A percentile compares a stretch with the other conserved stretches of the same genome.
Conservation (phyloP, 768 basidiomycete species). For the Tylopilus felleus region DNA sequence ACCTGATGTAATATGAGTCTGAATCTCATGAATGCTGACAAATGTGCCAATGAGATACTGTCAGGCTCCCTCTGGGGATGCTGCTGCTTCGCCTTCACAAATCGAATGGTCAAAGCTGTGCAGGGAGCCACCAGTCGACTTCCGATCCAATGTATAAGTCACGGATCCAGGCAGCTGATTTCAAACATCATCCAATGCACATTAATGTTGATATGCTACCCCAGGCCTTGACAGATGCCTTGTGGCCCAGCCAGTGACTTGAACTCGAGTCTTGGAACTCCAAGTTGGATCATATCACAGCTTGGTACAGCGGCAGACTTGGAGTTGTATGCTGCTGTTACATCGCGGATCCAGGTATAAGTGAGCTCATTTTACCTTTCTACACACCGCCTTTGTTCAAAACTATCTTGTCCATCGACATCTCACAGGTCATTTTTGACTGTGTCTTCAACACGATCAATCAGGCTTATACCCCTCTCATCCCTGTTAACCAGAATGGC, state of each 20-base stretch:
- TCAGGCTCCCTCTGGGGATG: no score
- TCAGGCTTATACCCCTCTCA: conserved; percentile 91
- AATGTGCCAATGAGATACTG: no score
- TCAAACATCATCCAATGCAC: no score
- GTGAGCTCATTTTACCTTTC: conserved; percentile 35
- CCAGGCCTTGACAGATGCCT: no score
- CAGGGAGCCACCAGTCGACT: background rate
- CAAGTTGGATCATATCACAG: conserved; percentile 40
- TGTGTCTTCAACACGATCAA: conserved; percentile 97
- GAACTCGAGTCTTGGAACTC: no score
- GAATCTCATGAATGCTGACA: no score
- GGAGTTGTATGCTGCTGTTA: conserved; percentile 67
- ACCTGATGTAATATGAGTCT: no score
- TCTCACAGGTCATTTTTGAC: no score
- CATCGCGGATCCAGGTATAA: conserved; percentile 72
- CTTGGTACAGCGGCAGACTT: conserved; percentile 54
- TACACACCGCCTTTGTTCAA: background rate
- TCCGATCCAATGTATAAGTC: background rate
- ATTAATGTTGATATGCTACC: no score
- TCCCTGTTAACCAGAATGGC: conserved; percentile 52
- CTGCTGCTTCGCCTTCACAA: background rate
- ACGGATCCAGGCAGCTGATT: background rate
- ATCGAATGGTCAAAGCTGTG: background rate
- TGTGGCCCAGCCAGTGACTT: no score
- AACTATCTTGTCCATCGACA: no score